phyloP scores from a whole-genome alignment of 192 early-diverging fungal genomes.

The Obelidium mucronatum region DNA sequence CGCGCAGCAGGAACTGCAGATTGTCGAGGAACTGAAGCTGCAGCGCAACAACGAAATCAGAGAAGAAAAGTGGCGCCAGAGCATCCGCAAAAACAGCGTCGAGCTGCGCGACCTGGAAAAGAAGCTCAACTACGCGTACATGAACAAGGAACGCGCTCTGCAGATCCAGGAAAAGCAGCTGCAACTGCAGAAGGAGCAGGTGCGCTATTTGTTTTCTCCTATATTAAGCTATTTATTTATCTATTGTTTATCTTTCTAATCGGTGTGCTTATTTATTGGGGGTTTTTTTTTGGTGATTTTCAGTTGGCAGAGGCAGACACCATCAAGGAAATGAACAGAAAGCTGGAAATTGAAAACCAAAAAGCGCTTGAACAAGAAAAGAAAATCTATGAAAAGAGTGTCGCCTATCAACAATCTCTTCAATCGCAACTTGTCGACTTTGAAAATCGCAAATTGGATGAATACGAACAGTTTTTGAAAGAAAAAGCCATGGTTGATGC shows the following conservation, averaged over 20 bases:
- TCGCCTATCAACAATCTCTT: slow-evolving; percentile 55
- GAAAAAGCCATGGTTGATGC: slow-evolving; percentile 70
- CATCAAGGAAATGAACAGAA: slow-evolving; percentile 49
- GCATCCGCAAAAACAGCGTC: slow-evolving; percentile 60
- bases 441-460: slow-evolving; percentile 51
- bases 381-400: slow-evolving; percentile 43
- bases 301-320: slow-evolving; percentile 38
- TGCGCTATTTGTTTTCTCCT: background rate
- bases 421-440: slow-evolving; percentile 58
- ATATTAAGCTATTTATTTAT: background rate
- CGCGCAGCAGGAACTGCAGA: slow-evolving; percentile 42
- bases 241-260: background rate
- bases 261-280: background rate
- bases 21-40: slow-evolving; percentile 46
- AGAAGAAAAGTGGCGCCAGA: slow-evolving; percentile 60
- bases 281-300: background rate
- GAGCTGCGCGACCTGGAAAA: slow-evolving; percentile 66
- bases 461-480: slow-evolving; percentile 63
- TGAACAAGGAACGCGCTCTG: slow-evolving; percentile 65
- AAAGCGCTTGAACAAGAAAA: slow-evolving; percentile 52
- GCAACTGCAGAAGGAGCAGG: slow-evolving; percentile 40
- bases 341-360: slow-evolving; percentile 44
- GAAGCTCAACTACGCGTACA: slow-evolving; percentile 69
- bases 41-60: slow-evolving; percentile 45
- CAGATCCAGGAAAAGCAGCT: slow-evolving; percentile 62